Evolutionary conservation across 176 grass and related monocot genomes (phyloP), one percentile per base, ranked within the genome.

Genomic region (Oropetium thomaeum): DNA sequence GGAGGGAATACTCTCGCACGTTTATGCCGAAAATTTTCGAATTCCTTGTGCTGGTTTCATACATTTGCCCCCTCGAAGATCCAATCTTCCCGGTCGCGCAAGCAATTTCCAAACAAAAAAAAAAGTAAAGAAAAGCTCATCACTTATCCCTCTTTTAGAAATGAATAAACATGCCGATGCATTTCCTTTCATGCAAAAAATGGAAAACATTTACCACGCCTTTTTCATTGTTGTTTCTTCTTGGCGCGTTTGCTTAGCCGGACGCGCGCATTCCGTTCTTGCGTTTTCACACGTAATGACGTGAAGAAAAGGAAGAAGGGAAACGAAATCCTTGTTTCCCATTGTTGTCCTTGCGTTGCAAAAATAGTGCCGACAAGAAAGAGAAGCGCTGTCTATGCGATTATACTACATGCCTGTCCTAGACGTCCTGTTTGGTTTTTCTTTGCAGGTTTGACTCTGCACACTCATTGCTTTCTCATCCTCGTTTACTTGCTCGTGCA

Each of bases 391-490:
- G 6, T 12, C 17, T 34, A 4, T 53, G 12, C 48, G 9, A 41
- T 17, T 34, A 8, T n/a, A n/a, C n/a, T n/a, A n/a, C n/a, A n/a
- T n/a, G n/a, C n/a, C n/a, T n/a, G n/a, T n/a, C n/a, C n/a, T n/a
- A n/a, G n/a, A 11, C 20, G 53, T 29, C 39, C 28, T 42, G 39
- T 33, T 62, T 44, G 1, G 57, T 15, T 75, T 75, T 49, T 52
- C 37, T 41, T 14, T 37, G 32, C 49, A 3, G 32, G 22, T 32
- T 62, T 63, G 73, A 76, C 62, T 76, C 0, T 76, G 30, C 22
- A 64, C 74, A 48, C 59, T 29, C 74, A 76, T 76, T 49, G 58
- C 30, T 49, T 49, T 35, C 13, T 33, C 59, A 62, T 26, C 20
- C 17, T 17, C 28, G 30, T 34, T 33, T 37, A 54, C 73, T 62